Evolutionary conservation across 805 yeast genomes (phyloP).

Genomic region (Lipomyces yamanashiensis): DNA sequence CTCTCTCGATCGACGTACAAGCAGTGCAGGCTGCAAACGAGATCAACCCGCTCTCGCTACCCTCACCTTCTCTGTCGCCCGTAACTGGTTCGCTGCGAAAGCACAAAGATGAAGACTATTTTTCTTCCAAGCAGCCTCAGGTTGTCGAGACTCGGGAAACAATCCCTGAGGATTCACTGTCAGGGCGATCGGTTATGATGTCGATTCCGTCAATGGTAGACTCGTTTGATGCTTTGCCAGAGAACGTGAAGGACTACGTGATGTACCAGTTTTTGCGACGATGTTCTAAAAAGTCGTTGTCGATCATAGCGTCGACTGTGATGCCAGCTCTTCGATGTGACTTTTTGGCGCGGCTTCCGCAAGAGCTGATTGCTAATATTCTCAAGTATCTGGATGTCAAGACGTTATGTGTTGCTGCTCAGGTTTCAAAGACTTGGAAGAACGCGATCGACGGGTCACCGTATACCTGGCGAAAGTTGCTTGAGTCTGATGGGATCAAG

Average conservation of each 20-base stretch:
- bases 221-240: conserved; percentile 50
- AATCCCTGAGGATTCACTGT: conserved; percentile 2
- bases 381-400: conserved; percentile 65
- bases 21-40: conserved; percentile 15
- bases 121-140: conserved; percentile 13
- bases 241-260: conserved; percentile 55
- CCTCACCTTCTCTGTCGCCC: conserved; percentile 42
- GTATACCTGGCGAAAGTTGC: conserved; percentile 70
- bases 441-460: conserved; percentile 62
- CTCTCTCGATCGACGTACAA: conserved; percentile 8
- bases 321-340: conserved; percentile 70
- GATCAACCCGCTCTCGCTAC: conserved; percentile 39
- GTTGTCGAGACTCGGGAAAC: conserved; percentile 1
- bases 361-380: conserved; percentile 71
- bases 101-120: conserved; percentile 24
- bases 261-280: conserved; percentile 60
- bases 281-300: conserved; percentile 64
- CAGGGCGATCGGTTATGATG: conserved; percentile 26
- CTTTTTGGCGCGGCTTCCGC: conserved; percentile 68
- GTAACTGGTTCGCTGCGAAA: conserved; percentile 27
- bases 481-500: conserved; percentile 66
- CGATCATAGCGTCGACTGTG: conserved; percentile 60
- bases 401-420: conserved; percentile 63
- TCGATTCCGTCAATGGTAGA: conserved; percentile 40
- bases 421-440: conserved; percentile 75